Evolutionary conservation across 768 basidiomycete genomes (phyloP).

Genomic region (Melanogaster broomeanus): DNA sequence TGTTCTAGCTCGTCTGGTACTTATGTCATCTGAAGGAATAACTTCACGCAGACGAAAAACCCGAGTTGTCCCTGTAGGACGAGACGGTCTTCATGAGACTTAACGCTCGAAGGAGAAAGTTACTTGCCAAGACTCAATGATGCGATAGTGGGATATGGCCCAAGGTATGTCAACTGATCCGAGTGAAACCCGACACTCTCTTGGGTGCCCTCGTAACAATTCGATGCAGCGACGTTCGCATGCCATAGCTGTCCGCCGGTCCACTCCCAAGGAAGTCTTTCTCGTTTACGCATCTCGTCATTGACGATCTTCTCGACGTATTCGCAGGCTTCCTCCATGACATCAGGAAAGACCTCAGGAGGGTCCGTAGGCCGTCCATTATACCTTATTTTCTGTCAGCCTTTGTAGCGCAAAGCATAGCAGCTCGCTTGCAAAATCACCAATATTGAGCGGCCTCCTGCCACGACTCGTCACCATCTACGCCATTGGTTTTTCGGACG

Average conservation of each 20-base stretch:
- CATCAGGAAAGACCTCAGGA: slow-evolving; percentile 57
- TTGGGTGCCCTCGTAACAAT: slow-evolving; percentile 80
- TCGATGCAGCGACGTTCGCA: slow-evolving; percentile 85
- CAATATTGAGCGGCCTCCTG: slow-evolving; percentile 76
- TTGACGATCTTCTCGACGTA: slow-evolving; percentile 73
- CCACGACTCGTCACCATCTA: slow-evolving; percentile 53
- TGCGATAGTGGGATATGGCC: slow-evolving; percentile 84
- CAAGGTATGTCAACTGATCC: slow-evolving; percentile 78
- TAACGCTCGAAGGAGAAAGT: background rate
- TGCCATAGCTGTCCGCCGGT: slow-evolving; percentile 53
- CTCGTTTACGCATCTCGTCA: slow-evolving; percentile 61
- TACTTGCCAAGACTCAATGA: slow-evolving; percentile 74
- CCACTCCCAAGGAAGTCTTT: slow-evolving; percentile 72
- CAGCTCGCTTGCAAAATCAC: slow-evolving; percentile 37
- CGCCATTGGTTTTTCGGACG: slow-evolving; percentile 50
- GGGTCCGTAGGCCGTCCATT: slow-evolving; percentile 67
- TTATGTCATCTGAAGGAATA: slow-evolving; percentile 60
- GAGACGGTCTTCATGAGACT: background rate
- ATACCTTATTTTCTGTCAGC: slow-evolving; percentile 54
- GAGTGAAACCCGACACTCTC: slow-evolving; percentile 84
- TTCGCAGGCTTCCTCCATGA: slow-evolving; percentile 79
- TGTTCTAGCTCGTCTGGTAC: slow-evolving; percentile 62
- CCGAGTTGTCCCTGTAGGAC: slow-evolving; percentile 58
- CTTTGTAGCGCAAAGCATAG: background rate
- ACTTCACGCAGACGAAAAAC: slow-evolving; percentile 78